phyloP scores from a whole-genome alignment of 805 yeast genomes.

The Wickerhamomyces alni region DNA sequence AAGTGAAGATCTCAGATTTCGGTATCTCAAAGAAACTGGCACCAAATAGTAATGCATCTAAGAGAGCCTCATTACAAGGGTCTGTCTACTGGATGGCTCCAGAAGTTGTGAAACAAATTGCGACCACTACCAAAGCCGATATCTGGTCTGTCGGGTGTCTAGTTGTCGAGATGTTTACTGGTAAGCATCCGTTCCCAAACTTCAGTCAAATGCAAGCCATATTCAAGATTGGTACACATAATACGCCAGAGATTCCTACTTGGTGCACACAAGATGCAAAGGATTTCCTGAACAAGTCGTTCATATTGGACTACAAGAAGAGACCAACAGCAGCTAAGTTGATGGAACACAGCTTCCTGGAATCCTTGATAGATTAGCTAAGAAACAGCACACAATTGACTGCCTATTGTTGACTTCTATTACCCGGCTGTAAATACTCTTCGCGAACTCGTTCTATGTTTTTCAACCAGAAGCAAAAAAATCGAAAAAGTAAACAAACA shows the following conservation, averaged over 20 bases:
- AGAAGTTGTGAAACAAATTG: slow-evolving; percentile 91
- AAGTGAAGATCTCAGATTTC: slow-evolving; percentile 81
- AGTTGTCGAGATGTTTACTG: slow-evolving; percentile 92
- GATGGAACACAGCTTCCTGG: slow-evolving; percentile 55
- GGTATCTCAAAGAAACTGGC: slow-evolving; percentile 73
- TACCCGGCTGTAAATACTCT: too few relatives aligned
- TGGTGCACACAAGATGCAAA: slow-evolving; percentile 64
- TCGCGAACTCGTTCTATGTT: too few relatives aligned
- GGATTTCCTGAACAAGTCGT: slow-evolving; percentile 59
- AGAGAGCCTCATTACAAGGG: slow-evolving; percentile 85
- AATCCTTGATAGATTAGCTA: slow-evolving; percentile 9
- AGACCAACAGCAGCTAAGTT: slow-evolving; percentile 73
- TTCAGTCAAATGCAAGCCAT: slow-evolving; percentile 96
- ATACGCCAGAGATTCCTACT: slow-evolving; percentile 74
- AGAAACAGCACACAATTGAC: too few relatives aligned
- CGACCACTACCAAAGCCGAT: slow-evolving; percentile 88
- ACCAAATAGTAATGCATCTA: slow-evolving; percentile 35
- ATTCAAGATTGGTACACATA: slow-evolving; percentile 84
- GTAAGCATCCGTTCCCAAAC: slow-evolving; percentile 92
- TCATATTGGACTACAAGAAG: slow-evolving; percentile 66
- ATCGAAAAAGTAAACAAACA: slow-evolving; percentile 1
- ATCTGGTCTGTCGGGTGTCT: slow-evolving; percentile 97
- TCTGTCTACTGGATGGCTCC: slow-evolving; percentile 99
- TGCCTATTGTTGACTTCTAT: too few relatives aligned
- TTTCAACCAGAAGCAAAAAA: background rate